Base-by-base conservation (phyloP, 441 rosid species). In the Brassica hybrid region DNA sequence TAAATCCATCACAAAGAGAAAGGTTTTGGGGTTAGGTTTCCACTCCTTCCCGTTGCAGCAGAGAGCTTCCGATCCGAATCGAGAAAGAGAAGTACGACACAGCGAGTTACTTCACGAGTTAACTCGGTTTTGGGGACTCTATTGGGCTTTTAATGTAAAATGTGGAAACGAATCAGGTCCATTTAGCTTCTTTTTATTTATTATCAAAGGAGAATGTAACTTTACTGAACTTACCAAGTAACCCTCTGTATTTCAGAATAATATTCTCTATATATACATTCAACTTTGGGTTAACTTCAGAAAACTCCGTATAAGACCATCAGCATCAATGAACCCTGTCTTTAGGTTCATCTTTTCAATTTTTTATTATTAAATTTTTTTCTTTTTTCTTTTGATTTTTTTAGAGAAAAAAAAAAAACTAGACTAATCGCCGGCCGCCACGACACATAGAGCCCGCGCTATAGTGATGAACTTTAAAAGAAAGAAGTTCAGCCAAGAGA, bases 21-120 rank as follows among this genome's bases (percentile, higher is more conserved):
- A 14, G 59, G 65, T 11, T 71, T 45, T 11, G 34, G 61, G 50
- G 12, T 72, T 48, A 43, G 50, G 50, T 30, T 30, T 30, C 34
- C 1, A 0, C 74, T 69, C 65, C 13, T 48, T 43, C 60, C 63
- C 30, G 52, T 57, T 27, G 52, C 50, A 41, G 34, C 32, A 27
- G 32, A 27, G 65, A 69, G 71, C 32, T 72, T 65, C 73, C 77
- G 69, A 78, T 78, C 72, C 3, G 41, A 68, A 34, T 52, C 30
- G 17, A 48, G 57, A 5, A 50, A 16, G 57, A 17, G 19, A 52
- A 52, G 45, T 21, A 59, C 64, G 79, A 76, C 70, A 21, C 59
- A 30, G 38, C 75, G 71, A 63, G 70, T 70, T 70, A 0, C 0
- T 36, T 16, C n/a, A 7, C 60, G 70, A 67, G 71, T 54, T 27